Base-by-base conservation (phyloP, 768 basidiomycete genomes). In the Leucosporidium scottii region DNA sequence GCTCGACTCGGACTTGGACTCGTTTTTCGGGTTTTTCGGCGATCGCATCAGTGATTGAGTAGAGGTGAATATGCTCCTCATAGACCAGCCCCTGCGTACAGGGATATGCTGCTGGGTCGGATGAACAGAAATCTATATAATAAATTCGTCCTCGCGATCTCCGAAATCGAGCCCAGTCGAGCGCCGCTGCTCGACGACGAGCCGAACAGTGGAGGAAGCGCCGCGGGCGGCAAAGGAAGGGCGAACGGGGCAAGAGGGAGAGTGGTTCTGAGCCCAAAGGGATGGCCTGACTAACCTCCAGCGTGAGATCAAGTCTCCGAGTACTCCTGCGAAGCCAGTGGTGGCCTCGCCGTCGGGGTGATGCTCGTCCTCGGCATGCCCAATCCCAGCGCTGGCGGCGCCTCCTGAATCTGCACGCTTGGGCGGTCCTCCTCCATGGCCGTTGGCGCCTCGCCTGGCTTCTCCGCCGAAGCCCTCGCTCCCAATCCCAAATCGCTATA, bases 341-440 rank as follows among this genome's bases (percentile, higher is more conserved):
- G 74, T 0, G 74, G 75, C 21, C 73, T 31, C 27, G 72, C 68
- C 1, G 72, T 72, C 23, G 75, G 74, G n/a, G 69, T 73, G 44
- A 75, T 69, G 48, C 63, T 18, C 39, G 18, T 20, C 31, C 48
- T 9, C 31, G 47, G 9, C 64, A 48, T 21, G 15, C 34, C 12
- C 23, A 21, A 44, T 15, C 39, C 39, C 39, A 44, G 39, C 39
- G 39, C 15, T 44, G 23, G 34, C 53, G 18, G n/a, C 50, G 25
- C 49, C 39, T 17, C 12, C 13, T 55, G 36, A 34, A n/a, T 17
- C 28, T 13, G 30, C 51, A 18, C 25, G 2, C 18, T 3, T 4
- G 15, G 53, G 0, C 27, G 1, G 18, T 23, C 23, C 27, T 13
- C 36, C 27, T 18, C 6, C 44, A 39, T 30, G 30, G 39, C 27